Base-by-base conservation (phyloP, 768 basidiomycete species). In the Auriculariales sp. region DNA sequence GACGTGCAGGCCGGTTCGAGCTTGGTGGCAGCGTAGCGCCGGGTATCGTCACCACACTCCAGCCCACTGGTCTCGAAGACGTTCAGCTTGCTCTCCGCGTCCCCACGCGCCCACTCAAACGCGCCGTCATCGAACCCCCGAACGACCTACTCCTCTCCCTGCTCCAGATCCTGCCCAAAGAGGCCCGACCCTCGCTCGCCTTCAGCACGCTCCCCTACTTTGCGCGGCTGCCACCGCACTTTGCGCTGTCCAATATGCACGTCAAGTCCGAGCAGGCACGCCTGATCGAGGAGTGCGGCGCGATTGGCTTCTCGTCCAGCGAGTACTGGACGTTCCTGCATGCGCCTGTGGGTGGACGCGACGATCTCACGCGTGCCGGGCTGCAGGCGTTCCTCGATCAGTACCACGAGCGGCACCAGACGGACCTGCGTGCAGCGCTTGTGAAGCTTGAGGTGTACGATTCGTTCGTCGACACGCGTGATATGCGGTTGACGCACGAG, bases 1-100 rank as follows among this genome's bases (percentile, higher is more conserved):
- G 93, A 4, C 77, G 94, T 33, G 93, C 94, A 0, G 94, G 93
- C 11, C 83, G 94, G 2, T 98, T 77, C 61, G 87, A 88, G 2
- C 62, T 85, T 35, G 78, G 81, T 53, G 59, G 58, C 29, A 66
- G 69, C 32, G 57, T 56, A 50, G 61, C 72, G 1, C 75, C 72
- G 5, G 91, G 93, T 22, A 70, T 72, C 28, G 83, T 79, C 6
- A 92, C 91, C 0, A 84, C 90, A 0, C 60, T 94, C n/a, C 61
- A 70, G 35, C 60, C 66, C 2, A 59, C 66, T 1, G 87, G 92
- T 60, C 69, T 95, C 10, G 70, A 72, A 0, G 64, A 74, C 51
- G 67, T 98, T 9, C 61, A 63, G 22, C 55, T 68, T 3, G 77
- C 83, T 3, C 67, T 98, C 29, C 64, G 63, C 2, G 55, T 69